phyloP scores from a whole-genome alignment of 345 rosid species.

The Gossypium turneri region DNA sequence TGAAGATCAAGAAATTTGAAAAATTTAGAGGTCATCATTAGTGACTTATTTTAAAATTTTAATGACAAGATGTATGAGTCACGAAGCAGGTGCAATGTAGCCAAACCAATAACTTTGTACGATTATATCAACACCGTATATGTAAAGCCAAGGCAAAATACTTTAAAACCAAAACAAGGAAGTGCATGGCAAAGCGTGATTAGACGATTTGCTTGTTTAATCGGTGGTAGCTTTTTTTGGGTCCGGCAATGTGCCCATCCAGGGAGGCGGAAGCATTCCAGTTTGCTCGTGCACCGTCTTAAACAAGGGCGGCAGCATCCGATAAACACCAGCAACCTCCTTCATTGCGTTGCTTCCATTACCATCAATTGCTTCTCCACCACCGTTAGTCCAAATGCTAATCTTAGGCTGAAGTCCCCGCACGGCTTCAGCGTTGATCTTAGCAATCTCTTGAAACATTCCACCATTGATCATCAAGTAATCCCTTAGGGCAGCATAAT shows the following conservation, averaged over 20 bases:
- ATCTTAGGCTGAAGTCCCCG: slow-evolving; percentile 61
- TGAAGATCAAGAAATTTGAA: too few relatives aligned
- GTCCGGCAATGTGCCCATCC: slow-evolving; percentile 45
- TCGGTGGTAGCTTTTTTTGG: not conserved
- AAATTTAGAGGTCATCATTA: too few relatives aligned
- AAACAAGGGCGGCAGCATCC: slow-evolving; percentile 65
- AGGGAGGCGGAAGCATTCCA: slow-evolving; percentile 70
- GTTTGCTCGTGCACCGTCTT: slow-evolving; percentile 79
- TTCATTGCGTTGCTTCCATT: slow-evolving; percentile 36
- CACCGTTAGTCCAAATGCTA: slow-evolving; percentile 59
- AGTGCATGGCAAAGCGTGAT: not conserved
- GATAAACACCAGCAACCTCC: slow-evolving; percentile 66
- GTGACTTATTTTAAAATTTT: too few relatives aligned
- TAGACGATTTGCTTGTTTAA: not conserved
- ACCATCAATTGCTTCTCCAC: slow-evolving; percentile 24
- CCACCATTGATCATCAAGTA: slow-evolving; percentile 58
- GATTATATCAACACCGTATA: not conserved
- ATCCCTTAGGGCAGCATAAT: slow-evolving; percentile 51
- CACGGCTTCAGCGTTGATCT: slow-evolving; percentile 51
- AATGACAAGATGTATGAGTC: too few relatives aligned
- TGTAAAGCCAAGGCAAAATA: not conserved
- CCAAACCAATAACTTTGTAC: too few relatives aligned
- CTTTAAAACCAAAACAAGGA: not conserved
- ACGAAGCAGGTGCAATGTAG: too few relatives aligned
- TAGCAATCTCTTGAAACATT: slow-evolving; percentile 52